Percentiles rank a stretch among this genome's conserved stretches.
phyloP scores from a whole-genome alignment of 2,329 filamentous ascomycete genomes.

The Aspergillus ibericus region DNA sequence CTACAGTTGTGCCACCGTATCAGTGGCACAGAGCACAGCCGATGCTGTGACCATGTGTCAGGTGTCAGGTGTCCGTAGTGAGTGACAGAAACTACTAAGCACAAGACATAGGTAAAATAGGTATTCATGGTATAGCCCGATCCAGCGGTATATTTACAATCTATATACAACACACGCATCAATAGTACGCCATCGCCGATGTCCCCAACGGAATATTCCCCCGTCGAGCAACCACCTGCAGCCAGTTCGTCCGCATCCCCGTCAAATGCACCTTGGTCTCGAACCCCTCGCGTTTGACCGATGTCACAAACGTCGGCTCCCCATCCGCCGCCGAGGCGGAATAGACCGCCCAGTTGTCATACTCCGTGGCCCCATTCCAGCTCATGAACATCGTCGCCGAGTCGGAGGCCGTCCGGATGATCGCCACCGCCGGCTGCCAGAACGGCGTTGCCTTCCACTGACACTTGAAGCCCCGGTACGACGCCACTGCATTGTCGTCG shows the following conservation, averaged over 20 bases:
- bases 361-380: constrained; percentile 42
- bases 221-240: constrained; percentile 33
- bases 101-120: no score
- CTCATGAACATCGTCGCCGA: constrained; percentile 36
- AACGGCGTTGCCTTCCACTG: constrained; percentile 36
- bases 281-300: constrained; percentile 29
- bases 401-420: constrained; percentile 14
- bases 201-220: constrained; percentile 26
- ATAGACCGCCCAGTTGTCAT: constrained; percentile 38
- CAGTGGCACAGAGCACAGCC: no score
- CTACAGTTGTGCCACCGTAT: no score
- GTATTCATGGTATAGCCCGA: no score
- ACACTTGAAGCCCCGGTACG: constrained; percentile 39
- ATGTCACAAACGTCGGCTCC: constrained; percentile 21
- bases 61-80: no score
- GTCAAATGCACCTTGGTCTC: constrained; percentile 25
- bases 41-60: no score
- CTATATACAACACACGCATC: no score
- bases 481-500: constrained; percentile 29
- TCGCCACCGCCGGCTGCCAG: constrained; percentile 27
- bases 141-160: no score
- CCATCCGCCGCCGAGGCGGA: constrained; percentile 20
- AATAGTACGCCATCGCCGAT: constrained; percentile 18
- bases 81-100: no score
- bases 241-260: constrained; percentile 18